Evolutionary conservation across 2,329 filamentous ascomycete species (phyloP).

Genomic region (Pestalotiopsis sp.): DNA sequence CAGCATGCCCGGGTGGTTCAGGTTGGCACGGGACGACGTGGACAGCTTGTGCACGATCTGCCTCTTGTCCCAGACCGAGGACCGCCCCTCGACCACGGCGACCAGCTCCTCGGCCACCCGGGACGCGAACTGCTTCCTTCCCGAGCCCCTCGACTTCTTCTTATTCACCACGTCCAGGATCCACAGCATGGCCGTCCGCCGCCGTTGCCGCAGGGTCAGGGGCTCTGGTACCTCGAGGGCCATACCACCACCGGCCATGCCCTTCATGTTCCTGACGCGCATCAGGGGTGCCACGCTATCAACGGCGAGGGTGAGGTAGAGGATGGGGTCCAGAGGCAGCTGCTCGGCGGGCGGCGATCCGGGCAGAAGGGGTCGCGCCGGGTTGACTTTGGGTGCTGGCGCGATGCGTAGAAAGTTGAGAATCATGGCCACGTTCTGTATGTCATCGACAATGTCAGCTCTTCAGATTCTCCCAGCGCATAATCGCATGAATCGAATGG

Average conservation of each 20-base stretch:
- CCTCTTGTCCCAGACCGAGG: slow-evolving; percentile 81
- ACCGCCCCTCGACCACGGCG: slow-evolving; percentile 82
- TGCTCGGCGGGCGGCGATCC: slow-evolving; percentile 74
- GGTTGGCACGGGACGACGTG: slow-evolving; percentile 76
- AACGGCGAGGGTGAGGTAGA: slow-evolving; percentile 86
- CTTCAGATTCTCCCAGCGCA: not conserved
- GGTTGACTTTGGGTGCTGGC: slow-evolving; percentile 73
- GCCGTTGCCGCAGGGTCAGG: slow-evolving; percentile 70
- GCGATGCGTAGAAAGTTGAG: slow-evolving; percentile 84
- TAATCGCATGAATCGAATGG: not conserved
- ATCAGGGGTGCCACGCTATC: slow-evolving; percentile 91
- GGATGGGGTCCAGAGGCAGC: slow-evolving; percentile 84
- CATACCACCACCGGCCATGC: slow-evolving; percentile 81
- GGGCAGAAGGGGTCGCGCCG: slow-evolving; percentile 70
- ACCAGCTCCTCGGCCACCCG: slow-evolving; percentile 85
- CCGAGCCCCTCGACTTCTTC: slow-evolving; percentile 71
- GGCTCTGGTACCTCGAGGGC: slow-evolving; percentile 82
- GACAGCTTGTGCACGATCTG: slow-evolving; percentile 76
- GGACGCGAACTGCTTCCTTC: slow-evolving; percentile 70
- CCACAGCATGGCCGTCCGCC: slow-evolving; percentile 81
- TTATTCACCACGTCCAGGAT: slow-evolving; percentile 83
- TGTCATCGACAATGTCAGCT: not conserved
- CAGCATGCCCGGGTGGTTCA: slow-evolving; percentile 37
- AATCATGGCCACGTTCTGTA: slow-evolving; percentile 79
- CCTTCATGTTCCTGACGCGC: slow-evolving; percentile 73